Percentiles rank a stretch among this genome's conserved stretches.
Evolutionary conservation across 495 filamentous ascomycete genomes (phyloP).

Genomic region (Trypethelium eluteriae): DNA sequence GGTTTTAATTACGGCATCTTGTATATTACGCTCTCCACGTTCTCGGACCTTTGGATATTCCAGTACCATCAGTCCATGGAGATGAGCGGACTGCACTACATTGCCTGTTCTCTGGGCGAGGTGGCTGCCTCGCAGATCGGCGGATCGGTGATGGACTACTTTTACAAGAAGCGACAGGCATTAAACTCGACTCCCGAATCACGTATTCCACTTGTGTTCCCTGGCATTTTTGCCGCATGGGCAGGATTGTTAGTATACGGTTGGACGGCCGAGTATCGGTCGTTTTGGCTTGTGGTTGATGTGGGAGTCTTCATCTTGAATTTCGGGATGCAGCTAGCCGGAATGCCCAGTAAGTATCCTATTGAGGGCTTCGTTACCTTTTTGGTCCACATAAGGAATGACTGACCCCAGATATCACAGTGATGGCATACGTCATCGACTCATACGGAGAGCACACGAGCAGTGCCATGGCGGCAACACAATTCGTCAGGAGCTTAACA

Average conservation of each 20-base stretch:
- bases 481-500: slow-evolving; percentile 15
- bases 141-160: slow-evolving; percentile 10
- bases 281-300: slow-evolving; percentile 25
- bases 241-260: slow-evolving; percentile 35
- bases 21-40: slow-evolving; percentile 71
- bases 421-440: slow-evolving; percentile 17
- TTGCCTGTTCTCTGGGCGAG: slow-evolving; percentile 28
- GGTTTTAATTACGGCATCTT: slow-evolving; percentile 68
- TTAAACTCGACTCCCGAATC: slow-evolving; percentile 26
- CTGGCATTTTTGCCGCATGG: slow-evolving; percentile 25
- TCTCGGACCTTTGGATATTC: slow-evolving; percentile 51
- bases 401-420: no score
- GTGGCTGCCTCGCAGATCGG: slow-evolving; percentile 15
- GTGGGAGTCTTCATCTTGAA: slow-evolving; percentile 1
- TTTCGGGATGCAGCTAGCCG: slow-evolving; percentile 14
- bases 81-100: slow-evolving; percentile 31
- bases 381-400: no score
- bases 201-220: slow-evolving; percentile 26
- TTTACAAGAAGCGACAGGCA: slow-evolving; percentile 12
- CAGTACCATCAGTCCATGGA: slow-evolving; percentile 40
- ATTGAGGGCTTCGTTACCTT: no score
- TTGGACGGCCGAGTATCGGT: slow-evolving; percentile 30
- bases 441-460: slow-evolving; percentile 15
- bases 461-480: slow-evolving; percentile 16
- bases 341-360: slow-evolving; percentile 4